phyloP scores from a whole-genome alignment of 495 filamentous ascomycete genomes.

The Penicillium dipodomyicola region DNA sequence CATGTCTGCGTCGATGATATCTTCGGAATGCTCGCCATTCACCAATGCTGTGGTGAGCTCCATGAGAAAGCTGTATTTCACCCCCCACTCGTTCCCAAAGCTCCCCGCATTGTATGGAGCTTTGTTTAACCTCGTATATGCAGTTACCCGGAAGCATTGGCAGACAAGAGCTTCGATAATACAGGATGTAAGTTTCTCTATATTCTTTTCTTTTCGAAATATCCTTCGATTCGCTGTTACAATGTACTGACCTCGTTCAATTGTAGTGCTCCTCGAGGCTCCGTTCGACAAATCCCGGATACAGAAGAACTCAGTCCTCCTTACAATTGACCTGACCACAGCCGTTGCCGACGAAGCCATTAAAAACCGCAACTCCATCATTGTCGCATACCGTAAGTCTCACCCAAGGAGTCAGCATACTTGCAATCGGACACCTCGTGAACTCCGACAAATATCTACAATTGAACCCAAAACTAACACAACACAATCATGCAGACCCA shows the following conservation, averaged over 20 bases:
- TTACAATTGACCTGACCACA: slow-evolving; percentile 88
- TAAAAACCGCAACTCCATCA: slow-evolving; percentile 64
- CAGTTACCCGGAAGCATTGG: slow-evolving; percentile 85
- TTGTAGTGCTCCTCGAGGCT: slow-evolving; percentile 71
- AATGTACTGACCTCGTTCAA: slow-evolving; percentile 6
- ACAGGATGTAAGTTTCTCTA: slow-evolving; percentile 63
- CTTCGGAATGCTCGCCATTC: slow-evolving; percentile 57
- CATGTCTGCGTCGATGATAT: slow-evolving; percentile 29
- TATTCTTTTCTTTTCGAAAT: not conserved
- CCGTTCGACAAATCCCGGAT: slow-evolving; percentile 57
- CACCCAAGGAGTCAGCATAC: not conserved
- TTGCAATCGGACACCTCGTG: no score
- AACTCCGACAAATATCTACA: no score
- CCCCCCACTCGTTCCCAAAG: slow-evolving; percentile 10
- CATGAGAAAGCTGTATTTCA: slow-evolving; percentile 75
- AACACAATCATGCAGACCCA: slow-evolving; percentile 59
- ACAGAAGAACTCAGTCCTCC: slow-evolving; percentile 72
- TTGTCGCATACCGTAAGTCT: slow-evolving; percentile 82
- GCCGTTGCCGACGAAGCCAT: slow-evolving; percentile 93
- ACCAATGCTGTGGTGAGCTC: slow-evolving; percentile 75
- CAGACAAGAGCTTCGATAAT: slow-evolving; percentile 91
- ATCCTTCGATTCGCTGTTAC: not conserved
- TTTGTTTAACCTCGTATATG: slow-evolving; percentile 16
- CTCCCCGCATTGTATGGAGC: slow-evolving; percentile 21
- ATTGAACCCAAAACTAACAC: slow-evolving; percentile 1